Evolutionary conservation across 495 filamentous ascomycete genomes (phyloP).

Genomic region (Penicillium silybi): DNA sequence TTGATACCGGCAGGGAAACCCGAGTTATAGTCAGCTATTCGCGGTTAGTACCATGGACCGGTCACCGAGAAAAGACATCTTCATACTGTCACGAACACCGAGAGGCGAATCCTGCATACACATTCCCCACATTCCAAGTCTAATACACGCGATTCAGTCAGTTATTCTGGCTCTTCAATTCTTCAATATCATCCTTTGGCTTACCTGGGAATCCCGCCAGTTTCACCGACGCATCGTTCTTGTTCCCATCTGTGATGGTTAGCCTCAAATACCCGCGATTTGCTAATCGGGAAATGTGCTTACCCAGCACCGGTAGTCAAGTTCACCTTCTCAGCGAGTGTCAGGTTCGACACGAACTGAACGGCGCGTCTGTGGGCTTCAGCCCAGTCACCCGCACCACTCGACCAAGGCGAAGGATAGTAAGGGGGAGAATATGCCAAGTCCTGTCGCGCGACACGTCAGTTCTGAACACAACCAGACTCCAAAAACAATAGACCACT

Average conservation of each 20-base stretch:
- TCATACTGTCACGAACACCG: constrained; percentile 66
- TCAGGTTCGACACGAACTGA: constrained; percentile 77
- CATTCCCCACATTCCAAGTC: constrained; percentile 74
- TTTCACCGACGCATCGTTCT: constrained; percentile 77
- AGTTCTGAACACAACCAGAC: neutral
- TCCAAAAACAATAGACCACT: neutral
- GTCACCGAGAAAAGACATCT: neutral
- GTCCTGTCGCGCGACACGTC: constrained; percentile 18
- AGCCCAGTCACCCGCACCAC: constrained; percentile 67
- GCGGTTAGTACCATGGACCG: neutral
- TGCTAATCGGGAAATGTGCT: constrained; percentile 4
- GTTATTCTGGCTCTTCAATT: neutral
- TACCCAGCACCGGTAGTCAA: constrained; percentile 82
- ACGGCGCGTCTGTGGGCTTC: constrained; percentile 74
- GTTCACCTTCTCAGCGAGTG: constrained; percentile 87
- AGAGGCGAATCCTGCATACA: constrained; percentile 91
- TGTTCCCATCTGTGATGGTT: constrained; percentile 57
- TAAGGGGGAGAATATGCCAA: constrained; percentile 54
- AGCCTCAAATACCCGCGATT: neutral
- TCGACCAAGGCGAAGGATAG: constrained; percentile 83
- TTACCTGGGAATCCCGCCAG: constrained; percentile 41
- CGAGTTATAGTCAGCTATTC: constrained; percentile 66
- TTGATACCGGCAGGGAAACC: constrained; percentile 81
- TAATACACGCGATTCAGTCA: constrained; percentile 31
- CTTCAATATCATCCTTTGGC: constrained; percentile 1